Base-by-base conservation (phyloP, 805 yeast species). In the Blastobotrys terrestris region DNA sequence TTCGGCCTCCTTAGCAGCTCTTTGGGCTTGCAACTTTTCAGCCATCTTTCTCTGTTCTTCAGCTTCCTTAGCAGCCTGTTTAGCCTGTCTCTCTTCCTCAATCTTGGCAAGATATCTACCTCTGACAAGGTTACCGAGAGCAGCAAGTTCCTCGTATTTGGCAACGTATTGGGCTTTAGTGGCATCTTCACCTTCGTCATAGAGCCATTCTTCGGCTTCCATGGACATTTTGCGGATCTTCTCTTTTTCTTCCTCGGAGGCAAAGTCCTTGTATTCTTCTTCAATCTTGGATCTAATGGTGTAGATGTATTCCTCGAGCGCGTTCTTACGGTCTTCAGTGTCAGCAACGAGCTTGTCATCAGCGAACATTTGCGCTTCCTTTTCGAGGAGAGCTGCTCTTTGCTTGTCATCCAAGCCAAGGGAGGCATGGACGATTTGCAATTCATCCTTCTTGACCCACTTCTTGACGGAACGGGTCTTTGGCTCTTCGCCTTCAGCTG, bases 261-360 rank as follows among this genome's bases (percentile, higher is more conserved):
- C 97, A 69, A 91, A 94, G 64, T 77, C 83, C 61, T 87, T 79
- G 71, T 92, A 92, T 64, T 83, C 84, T 53, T 90, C 99, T 55
- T 91, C 98, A 67, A 94, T 79, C 78, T 94, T 94, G 71, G 95
- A 96, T 77, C 99, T 87, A 74, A 92, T 83, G 66, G 89, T 95
- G 76, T 94, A 94, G 67, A 94, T 94, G 80, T 94, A 94, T 79
- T 94, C 99, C 79, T 94, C 99, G 58, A 94, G 79, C 60, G 96
- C 94, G 72, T 94, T 94, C 85, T 94, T 94, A 74, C 90, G 89
- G 77, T 94, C 97, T 79, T 94, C 98, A 61, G 98, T 94, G 77
- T 94, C 98, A 61, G 95, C 95, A 60, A 94, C 97, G 64, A 92
- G 84, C 78, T 91, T 94, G 75, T 94, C 99, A 68, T 85, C 90